A percentile compares a stretch with the other conserved stretches of the same genome.
phyloP scores from a whole-genome alignment of 2,329 filamentous ascomycete species.

The Aspergillus pseudoterreus region DNA sequence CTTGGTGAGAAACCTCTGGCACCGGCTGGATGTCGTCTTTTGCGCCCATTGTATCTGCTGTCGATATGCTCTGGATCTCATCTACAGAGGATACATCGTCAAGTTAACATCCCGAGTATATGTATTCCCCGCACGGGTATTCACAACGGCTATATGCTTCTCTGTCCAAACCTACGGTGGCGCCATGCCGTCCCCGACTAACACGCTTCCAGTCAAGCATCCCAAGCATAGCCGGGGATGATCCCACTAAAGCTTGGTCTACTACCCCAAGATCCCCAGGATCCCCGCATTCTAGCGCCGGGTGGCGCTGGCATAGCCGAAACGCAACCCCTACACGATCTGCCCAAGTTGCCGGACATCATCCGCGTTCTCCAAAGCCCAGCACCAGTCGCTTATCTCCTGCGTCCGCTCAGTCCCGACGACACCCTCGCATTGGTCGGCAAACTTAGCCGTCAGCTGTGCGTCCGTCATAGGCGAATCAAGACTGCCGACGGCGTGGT shows the following conservation, averaged over 20 bases:
- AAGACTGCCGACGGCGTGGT: conserved; percentile 50
- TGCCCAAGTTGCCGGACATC: conserved; percentile 27
- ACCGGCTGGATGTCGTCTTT: background rate
- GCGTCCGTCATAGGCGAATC: conserved; percentile 46
- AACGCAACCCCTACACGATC: conserved; percentile 1
- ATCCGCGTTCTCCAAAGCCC: conserved; percentile 29
- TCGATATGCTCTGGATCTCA: no score
- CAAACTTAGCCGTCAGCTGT: conserved; percentile 48
- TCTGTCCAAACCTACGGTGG: background rate
- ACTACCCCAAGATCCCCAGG: background rate
- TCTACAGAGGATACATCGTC: no score
- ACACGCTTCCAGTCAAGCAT: no score
- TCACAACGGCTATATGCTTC: background rate
- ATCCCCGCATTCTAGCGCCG: background rate
- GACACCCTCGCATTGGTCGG: conserved; percentile 44
- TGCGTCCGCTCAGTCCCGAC: conserved; percentile 37
- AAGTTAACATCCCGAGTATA: no score
- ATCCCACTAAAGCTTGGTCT: no score
- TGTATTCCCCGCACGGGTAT: no score
- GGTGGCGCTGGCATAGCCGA: background rate
- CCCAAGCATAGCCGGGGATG: no score
- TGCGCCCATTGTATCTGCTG: no score
- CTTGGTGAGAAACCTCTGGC: background rate
- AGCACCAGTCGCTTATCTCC: conserved; percentile 30
- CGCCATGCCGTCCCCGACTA: no score